Base-by-base conservation (phyloP, 257 asterid species). In the Buddleja alternifolia region DNA sequence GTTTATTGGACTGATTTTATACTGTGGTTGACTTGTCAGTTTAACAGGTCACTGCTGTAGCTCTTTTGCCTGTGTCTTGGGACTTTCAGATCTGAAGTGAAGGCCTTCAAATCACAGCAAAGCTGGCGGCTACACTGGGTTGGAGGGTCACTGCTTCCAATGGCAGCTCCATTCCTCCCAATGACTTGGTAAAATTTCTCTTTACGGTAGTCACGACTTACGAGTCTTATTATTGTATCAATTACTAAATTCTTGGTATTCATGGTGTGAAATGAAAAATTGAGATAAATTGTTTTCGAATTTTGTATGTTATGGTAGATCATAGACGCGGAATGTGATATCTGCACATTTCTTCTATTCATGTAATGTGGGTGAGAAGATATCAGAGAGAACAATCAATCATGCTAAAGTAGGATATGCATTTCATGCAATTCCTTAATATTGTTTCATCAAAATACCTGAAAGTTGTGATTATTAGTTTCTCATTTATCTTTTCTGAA, bases 81-180 rank as follows among this genome's bases (percentile, higher is more conserved):
- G 82, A 70, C 61, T 60, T 73, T 71, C 73, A 70, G 92, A 86
- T 88, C 94, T 76, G 92, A 73, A 65, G 77, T 66, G 86, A 62
- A 77, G 84, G 80, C 74, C 72, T 81, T 51, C 25, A 53, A 63
- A 79, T 76, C 75, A 63, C 81, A 70, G 85, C 75, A 62, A 85
- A 80, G 75, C 83, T 94, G 99, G 96, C 97, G 78, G 81, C 99
- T 0, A 72, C 96, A 60, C 63, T 93, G 73, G 81, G 83, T 66
- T 84, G 96, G 95, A 86, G 96, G 82, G 81, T 71, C 72, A 71
- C 95, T 77, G 80, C 88, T 65, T 48, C 93, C 60, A 91, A 81
- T 81, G 96, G 95, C 86, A 79, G 86, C 77, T 52, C 84, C 73
- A 80, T 73, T 77, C 71, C 92, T 65, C 68, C 81, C 74, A 88